Base-by-base conservation (phyloP, 2,329 filamentous ascomycete species). In the Leptographium lundbergii region DNA sequence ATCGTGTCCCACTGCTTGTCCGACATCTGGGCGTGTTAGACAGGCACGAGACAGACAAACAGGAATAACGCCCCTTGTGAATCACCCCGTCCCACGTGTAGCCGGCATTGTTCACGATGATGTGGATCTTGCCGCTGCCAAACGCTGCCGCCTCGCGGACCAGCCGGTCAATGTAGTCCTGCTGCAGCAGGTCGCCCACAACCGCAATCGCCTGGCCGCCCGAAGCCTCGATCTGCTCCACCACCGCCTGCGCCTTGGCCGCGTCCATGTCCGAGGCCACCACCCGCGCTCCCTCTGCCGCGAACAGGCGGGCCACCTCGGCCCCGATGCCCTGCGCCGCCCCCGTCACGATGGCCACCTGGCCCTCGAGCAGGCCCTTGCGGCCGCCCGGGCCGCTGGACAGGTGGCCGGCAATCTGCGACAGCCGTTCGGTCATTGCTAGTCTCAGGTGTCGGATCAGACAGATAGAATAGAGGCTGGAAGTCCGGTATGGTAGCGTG, bases 21-120 rank as follows among this genome's bases (percentile, higher is more conserved):
- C 19, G 85, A 88, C 78, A 90, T 92, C 79, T 69, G 57, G 10
- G 17, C 0, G 39, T 14, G 63, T 66, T 22, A 65, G 59, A 22
- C 11, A 32, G 29, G 29, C 29, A 32, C 36, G 10, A 39, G n/a
- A n/a, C 36, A 39, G 36, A 11, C 36, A 39, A 4, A 39, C 36
- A 39, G 36, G 3, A 39, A 6, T 6, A 47, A 50, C 57, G 9
- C 13, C 63, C 68, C 65, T 94, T 95, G 78, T 95, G 89, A 64
- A 95, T 90, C 48, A 95, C 89, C 6, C 87, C 91, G 71, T 96
- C 91, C 89, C 90, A 95, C 0, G 90, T 95, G 73, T 89, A 95
- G 50, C 89, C 90, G 1, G 90, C 91, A 70, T 95, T 95, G 73
- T 95, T 95, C 61, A 95, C 88, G 59, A 95, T 86, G 69, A 94